Evolutionary conservation across 441 rosid species (phyloP), one percentile per base, ranked within the genome.

Genomic region (Croton setiger): DNA sequence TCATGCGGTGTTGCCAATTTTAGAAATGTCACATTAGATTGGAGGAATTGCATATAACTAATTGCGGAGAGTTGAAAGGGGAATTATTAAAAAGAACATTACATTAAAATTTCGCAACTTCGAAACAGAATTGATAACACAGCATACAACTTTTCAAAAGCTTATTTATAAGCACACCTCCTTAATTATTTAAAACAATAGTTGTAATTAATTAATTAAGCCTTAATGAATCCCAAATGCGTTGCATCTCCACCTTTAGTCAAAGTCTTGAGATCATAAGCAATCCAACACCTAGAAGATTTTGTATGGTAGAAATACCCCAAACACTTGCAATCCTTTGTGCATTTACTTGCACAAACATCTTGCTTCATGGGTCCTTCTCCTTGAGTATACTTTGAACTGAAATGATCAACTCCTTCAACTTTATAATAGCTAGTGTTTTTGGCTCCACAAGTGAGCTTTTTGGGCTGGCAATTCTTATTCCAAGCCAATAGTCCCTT

Each of bases 341-440:
- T 75, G 41, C 91, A 86, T 78, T 86, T 81, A 11, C 60, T 75
- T 0, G 79, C 87, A 51, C 96, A 85, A 0, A 71, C 79, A 13
- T 66, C 72, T 72, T 81, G 86, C 64, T 79, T 85, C 27, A 68
- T 21, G 1, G 84, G 69, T 44, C 75, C 74, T 3, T 75, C 70
- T 3, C 92, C 92, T 11, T 69, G 75, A 12, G 82, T 87, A 52
- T 81, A 85, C 74, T 81, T 87, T 43, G 84, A 77, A 81, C 77
- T 64, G 66, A 77, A 87, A 74, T 89, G 86, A 60, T 86, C 88
- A 31, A 86, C 91, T 53, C 88, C 92, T 61, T 81, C 81, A 11
- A 89, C 15, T 37, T 87, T 83, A 60, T 79, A 80, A 71, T 83
- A 82, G 20, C 62, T 68, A 55, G 83, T 78, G 47, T 78, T 76